A percentile compares a stretch with the other conserved stretches of the same genome.
These are phyloP conservation scores for Alternaria dauci DNA, from an alignment of 2,329 filamentous ascomycete species.

Conservation along the genomic window DNA sequence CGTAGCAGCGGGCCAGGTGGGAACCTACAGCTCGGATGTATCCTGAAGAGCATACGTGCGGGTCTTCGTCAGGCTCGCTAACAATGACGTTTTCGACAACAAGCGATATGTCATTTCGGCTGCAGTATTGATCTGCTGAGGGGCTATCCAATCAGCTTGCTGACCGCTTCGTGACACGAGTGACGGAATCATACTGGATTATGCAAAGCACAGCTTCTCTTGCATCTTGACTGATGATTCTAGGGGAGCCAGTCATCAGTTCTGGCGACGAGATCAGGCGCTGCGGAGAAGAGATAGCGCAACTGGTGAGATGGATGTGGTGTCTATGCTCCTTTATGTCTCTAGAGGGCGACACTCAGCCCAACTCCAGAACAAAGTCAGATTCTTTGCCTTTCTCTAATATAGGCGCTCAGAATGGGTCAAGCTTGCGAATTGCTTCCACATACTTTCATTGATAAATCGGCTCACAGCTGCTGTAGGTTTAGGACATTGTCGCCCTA, in stretches of 20 bases:
- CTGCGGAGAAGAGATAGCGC: background rate
- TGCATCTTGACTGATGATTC: background rate
- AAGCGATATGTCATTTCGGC: constrained; percentile 4
- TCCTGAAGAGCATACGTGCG: background rate
- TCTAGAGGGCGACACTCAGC: background rate
- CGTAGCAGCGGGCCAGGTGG: constrained; percentile 4
- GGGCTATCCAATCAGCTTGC: background rate
- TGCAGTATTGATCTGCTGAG: background rate
- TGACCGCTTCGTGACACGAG: constrained; percentile 4
- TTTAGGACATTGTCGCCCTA: background rate
- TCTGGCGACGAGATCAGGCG: background rate
- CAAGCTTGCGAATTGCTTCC: background rate
- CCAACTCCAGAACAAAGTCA: no score
- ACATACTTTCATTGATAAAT: background rate
- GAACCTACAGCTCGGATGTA: constrained; percentile 14
- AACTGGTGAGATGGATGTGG: background rate
- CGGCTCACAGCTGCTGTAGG: background rate
- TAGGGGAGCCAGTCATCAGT: background rate
- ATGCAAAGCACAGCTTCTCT: constrained; percentile 1
- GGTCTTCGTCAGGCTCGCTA: background rate
- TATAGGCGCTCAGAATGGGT: background rate
- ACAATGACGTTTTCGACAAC: background rate
- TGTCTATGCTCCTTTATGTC: background rate
- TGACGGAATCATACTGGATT: background rate
- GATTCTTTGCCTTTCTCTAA: background rate